These are phyloP conservation scores for Lobosporangium transversale DNA, from an alignment of 192 early-diverging fungal genomes.

Conservation along the genomic window DNA sequence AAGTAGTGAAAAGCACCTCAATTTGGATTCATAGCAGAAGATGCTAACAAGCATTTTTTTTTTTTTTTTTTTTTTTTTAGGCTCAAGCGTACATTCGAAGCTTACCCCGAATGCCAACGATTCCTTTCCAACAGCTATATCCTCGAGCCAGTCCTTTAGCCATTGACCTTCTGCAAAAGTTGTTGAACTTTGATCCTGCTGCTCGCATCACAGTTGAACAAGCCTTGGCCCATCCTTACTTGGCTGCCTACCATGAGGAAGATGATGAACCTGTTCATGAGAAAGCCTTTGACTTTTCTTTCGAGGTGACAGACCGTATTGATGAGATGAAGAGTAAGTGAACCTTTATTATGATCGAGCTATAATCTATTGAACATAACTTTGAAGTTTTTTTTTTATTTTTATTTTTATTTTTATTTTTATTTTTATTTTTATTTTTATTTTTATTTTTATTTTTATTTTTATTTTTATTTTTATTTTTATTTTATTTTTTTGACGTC, in stretches of 20 bases:
- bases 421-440: conserved; percentile 55
- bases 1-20: too few species aligned
- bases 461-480: conserved; percentile 57
- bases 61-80: conserved; percentile 42
- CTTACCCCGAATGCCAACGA: conserved; percentile 87
- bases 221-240: conserved; percentile 91
- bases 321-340: conserved; percentile 82
- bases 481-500: conserved; percentile 49
- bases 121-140: conserved; percentile 89
- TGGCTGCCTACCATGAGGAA: conserved; percentile 91
- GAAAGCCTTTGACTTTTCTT: conserved; percentile 82
- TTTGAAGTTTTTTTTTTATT: too few species aligned
- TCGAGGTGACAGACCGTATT: conserved; percentile 78
- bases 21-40: too few species aligned
- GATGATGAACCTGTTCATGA: conserved; percentile 85
- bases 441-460: conserved; percentile 58
- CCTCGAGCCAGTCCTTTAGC: conserved; percentile 84
- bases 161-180: conserved; percentile 86
- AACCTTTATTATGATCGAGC: too few species aligned
- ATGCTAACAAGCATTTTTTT: conserved; percentile 3
- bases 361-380: too few species aligned
- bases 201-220: conserved; percentile 93
- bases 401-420: too few species aligned
- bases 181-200: conserved; percentile 94
- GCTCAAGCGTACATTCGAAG: conserved; percentile 96